Evolutionary conservation across 176 grass and related monocot species (phyloP).

Genomic region (Zea mays): Zm-B73-REFERENCE-NAM-5.0 NC_050096.1:34336501-34337000

Average conservation of each 20-base stretch:
- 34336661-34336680: conserved; percentile 23
- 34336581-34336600: background rate
- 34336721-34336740: background rate
- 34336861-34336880: conserved; percentile 66
- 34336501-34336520: background rate
- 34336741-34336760: background rate
- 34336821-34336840: conserved; percentile 3
- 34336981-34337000: conserved; percentile 80
- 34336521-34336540: background rate
- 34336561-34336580: background rate
- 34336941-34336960: conserved; percentile 66
- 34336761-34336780: background rate
- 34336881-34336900: conserved; percentile 82
- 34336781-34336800: conserved; percentile 17
- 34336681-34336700: conserved; percentile 17
- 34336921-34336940: conserved; percentile 63
- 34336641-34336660: background rate
- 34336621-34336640: background rate
- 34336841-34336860: conserved; percentile 58
- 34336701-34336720: conserved; percentile 1
- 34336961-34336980: conserved; percentile 84
- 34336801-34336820: background rate
- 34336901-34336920: conserved; percentile 82
- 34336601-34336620: background rate
- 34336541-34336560: background rate